These are phyloP conservation scores for Candida gigantensis DNA, from an alignment of 1,139 yeast genomes.

Conservation along the genomic window DNA sequence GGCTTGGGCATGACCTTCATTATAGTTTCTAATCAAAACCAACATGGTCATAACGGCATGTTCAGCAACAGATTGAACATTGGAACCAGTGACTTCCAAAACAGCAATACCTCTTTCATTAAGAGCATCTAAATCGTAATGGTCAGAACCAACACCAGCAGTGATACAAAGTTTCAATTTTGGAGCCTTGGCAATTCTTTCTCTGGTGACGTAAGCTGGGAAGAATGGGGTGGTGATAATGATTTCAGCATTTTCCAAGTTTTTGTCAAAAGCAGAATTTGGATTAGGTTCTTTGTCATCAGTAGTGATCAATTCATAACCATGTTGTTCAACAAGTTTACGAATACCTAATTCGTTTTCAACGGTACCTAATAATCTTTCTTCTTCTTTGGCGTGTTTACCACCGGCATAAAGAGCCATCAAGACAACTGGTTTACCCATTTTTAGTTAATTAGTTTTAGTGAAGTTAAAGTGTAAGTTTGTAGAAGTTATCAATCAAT, in stretches of 20 bases:
- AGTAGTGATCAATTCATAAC: slow-evolving; percentile 70
- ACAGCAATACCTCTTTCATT: slow-evolving; percentile 65
- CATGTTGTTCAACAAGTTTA: slow-evolving; percentile 61
- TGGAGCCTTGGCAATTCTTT: slow-evolving; percentile 69
- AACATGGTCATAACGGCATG: slow-evolving; percentile 78
- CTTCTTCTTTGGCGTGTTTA: slow-evolving; percentile 60
- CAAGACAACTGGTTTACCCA: slow-evolving; percentile 43
- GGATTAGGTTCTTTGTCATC: slow-evolving; percentile 67
- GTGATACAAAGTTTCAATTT: slow-evolving; percentile 73
- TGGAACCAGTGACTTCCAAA: slow-evolving; percentile 80
- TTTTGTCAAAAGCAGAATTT: slow-evolving; percentile 57
- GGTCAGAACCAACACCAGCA: slow-evolving; percentile 88
- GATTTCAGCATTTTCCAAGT: slow-evolving; percentile 70
- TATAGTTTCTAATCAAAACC: slow-evolving; percentile 71
- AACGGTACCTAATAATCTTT: slow-evolving; percentile 64
- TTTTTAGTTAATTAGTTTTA: slow-evolving; percentile 6
- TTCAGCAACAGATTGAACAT: slow-evolving; percentile 80
- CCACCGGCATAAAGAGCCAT: slow-evolving; percentile 59
- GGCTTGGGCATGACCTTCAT: slow-evolving; percentile 75
- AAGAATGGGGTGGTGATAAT: slow-evolving; percentile 83
- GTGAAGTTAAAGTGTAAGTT: neutral
- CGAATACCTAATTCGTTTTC: slow-evolving; percentile 79
- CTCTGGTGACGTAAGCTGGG: slow-evolving; percentile 74
- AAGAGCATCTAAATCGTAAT: slow-evolving; percentile 73
- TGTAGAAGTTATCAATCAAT: slow-evolving; percentile 1